Percentiles rank a stretch among this genome's conserved stretches.
Conservation (phyloP, 2,329 filamentous ascomycete species). For the Capronia coronata region DNA sequence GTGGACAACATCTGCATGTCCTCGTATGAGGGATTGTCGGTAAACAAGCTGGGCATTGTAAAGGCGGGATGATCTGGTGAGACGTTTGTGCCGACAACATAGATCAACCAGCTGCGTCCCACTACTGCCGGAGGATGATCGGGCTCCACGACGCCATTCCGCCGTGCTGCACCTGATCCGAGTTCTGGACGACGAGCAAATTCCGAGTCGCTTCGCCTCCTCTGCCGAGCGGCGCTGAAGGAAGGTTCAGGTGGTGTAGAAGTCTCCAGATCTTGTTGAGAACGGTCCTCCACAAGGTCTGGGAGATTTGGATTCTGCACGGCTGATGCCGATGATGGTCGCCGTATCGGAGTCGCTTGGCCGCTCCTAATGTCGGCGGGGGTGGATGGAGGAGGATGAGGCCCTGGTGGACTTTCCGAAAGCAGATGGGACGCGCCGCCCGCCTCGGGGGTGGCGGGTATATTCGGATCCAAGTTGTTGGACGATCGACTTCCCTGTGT, state of each 20-base stretch:
- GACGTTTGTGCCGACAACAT: conserved; percentile 63
- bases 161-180: conserved; percentile 55
- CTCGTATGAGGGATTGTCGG: conserved; percentile 63
- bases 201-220: conserved; percentile 54
- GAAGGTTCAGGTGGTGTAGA: conserved; percentile 34
- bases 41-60: conserved; percentile 63
- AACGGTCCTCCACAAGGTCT: conserved; percentile 36
- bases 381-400: conserved; percentile 57
- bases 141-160: conserved; percentile 59
- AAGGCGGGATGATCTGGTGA: conserved; percentile 65
- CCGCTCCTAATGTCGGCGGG: conserved; percentile 55
- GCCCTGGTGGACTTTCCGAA: conserved; percentile 53
- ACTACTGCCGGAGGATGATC: conserved; percentile 44
- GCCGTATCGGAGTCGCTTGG: conserved; percentile 44
- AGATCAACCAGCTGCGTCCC: conserved; percentile 64
- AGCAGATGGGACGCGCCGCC: conserved; percentile 32
- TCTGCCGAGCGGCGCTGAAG: conserved; percentile 45
- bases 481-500: conserved; percentile 13
- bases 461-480: conserved; percentile 8
- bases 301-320: conserved; percentile 35
- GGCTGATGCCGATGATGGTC: conserved; percentile 45
- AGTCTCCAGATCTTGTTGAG: conserved; percentile 28
- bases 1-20: conserved; percentile 65
- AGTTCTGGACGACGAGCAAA: conserved; percentile 51
- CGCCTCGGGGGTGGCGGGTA: conserved; percentile 9